Evolutionary conservation across 768 basidiomycete genomes (phyloP).

Genomic region (Boletus edulis): DNA sequence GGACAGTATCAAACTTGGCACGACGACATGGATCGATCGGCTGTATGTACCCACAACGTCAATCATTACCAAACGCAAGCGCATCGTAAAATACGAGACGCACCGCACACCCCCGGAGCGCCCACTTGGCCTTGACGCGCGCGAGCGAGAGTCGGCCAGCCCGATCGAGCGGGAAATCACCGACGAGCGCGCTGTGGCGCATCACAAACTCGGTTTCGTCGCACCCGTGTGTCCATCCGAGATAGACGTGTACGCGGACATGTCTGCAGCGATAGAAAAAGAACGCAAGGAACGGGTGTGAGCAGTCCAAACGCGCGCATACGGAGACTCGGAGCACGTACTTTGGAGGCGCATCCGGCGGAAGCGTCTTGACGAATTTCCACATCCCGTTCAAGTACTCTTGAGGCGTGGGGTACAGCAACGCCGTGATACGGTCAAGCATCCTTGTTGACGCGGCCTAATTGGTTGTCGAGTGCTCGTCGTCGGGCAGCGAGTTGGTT

Average conservation of each 20-base stretch:
- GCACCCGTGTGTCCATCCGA: constrained; percentile 27
- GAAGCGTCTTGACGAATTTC: constrained; percentile 19
- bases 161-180: constrained; percentile 26
- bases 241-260: constrained; percentile 32
- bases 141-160: constrained; percentile 18
- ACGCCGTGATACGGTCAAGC: constrained; percentile 11
- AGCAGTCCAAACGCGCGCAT: too few species aligned
- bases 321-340: constrained; percentile 1
- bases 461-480: too few species aligned
- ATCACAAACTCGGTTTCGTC: constrained; percentile 30
- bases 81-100: background rate
- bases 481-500: too few species aligned
- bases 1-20: constrained; percentile 15
- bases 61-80: too few species aligned
- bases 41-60: background rate
- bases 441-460: too few species aligned
- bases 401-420: constrained; percentile 15
- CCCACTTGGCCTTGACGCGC: constrained; percentile 22
- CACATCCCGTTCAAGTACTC: constrained; percentile 25
- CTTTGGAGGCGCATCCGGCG: constrained; percentile 14
- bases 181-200: constrained; percentile 25
- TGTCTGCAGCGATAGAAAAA: constrained; percentile 9
- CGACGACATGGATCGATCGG: constrained; percentile 24
- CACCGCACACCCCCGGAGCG: constrained; percentile 22
- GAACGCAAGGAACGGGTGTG: too few species aligned